A percentile compares a stretch with the other conserved stretches of the same genome.
Conservation (phyloP, 768 basidiomycete genomes). For the Amylocystis lapponica region DNA sequence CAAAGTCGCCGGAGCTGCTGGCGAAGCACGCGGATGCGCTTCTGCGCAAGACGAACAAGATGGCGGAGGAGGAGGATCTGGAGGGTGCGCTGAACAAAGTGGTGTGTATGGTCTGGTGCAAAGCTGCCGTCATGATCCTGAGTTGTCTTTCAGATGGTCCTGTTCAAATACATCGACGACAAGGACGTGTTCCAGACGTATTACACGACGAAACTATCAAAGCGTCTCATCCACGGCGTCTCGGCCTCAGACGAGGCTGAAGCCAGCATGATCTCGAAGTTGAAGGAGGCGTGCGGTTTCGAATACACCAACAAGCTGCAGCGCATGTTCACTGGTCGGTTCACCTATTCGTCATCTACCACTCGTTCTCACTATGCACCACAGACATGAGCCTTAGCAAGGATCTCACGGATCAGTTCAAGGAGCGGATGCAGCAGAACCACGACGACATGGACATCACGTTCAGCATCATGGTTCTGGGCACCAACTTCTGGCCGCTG, state of each 20-base stretch:
- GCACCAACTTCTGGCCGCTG: constrained; percentile 95
- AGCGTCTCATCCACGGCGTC: constrained; percentile 84
- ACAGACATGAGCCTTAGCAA: constrained; percentile 93
- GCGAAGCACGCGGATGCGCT: constrained; percentile 90
- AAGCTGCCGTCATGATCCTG: not conserved
- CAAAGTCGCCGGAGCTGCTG: constrained; percentile 87
- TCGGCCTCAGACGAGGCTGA: constrained; percentile 96
- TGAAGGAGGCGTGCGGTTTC: constrained; percentile 95
- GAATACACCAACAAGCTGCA: constrained; percentile 96
- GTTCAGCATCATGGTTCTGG: constrained; percentile 90
- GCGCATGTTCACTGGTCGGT: constrained; percentile 90
- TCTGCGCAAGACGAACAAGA: constrained; percentile 91
- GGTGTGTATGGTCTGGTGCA: constrained; percentile 40
- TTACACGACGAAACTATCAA: constrained; percentile 91
- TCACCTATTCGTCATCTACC: not conserved
- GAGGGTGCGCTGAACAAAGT: constrained; percentile 89
- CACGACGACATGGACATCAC: constrained; percentile 85
- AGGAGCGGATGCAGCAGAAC: constrained; percentile 83
- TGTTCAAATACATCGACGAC: constrained; percentile 98
- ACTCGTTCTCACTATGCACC: not conserved
- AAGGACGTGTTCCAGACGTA: constrained; percentile 99
- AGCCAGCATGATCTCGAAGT: constrained; percentile 94
- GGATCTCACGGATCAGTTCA: constrained; percentile 93
- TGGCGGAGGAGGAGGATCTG: constrained; percentile 85
- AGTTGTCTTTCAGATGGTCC: constrained; percentile 67